A percentile compares a stretch with the other conserved stretches of the same genome.
Evolutionary conservation across 805 yeast genomes (phyloP).

Genomic region (Ogataea corticis): DNA sequence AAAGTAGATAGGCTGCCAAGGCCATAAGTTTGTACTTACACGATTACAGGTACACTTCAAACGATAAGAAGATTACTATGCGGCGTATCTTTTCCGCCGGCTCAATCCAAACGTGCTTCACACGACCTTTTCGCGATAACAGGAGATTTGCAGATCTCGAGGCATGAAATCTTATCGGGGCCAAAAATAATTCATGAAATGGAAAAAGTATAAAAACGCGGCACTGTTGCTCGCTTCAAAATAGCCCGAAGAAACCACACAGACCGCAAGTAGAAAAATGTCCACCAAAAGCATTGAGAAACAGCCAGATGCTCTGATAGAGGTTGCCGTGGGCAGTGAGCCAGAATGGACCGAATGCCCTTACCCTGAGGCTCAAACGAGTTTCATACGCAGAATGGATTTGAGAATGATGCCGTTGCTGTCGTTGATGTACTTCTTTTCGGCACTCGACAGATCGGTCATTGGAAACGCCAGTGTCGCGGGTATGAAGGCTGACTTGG

Average conservation of each 20-base stretch:
- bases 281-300: slow-evolving; percentile 1
- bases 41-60: too few relatives aligned
- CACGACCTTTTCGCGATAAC: not conserved
- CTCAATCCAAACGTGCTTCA: not conserved
- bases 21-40: too few relatives aligned
- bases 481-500: slow-evolving; percentile 45
- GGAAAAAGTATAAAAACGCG: not conserved
- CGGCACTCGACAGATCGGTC: slow-evolving; percentile 54
- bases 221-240: too few relatives aligned
- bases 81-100: slow-evolving; percentile 2
- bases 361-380: slow-evolving; percentile 27
- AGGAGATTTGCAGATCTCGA: not conserved
- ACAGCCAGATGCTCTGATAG: not conserved
- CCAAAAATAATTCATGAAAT: not conserved
- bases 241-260: too few relatives aligned
- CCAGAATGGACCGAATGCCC: slow-evolving; percentile 5
- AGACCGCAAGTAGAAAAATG: too few relatives aligned
- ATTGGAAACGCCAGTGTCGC: slow-evolving; percentile 61
- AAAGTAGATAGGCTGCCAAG: too few relatives aligned
- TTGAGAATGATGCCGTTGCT: slow-evolving; percentile 43
- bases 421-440: slow-evolving; percentile 43
- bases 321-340: not conserved
- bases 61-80: not conserved
- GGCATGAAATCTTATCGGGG: not conserved
- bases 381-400: slow-evolving; percentile 45